Conservation (phyloP, 225 moss, liverwort and hornwort species). For the Marchantia paleacea region DNA sequence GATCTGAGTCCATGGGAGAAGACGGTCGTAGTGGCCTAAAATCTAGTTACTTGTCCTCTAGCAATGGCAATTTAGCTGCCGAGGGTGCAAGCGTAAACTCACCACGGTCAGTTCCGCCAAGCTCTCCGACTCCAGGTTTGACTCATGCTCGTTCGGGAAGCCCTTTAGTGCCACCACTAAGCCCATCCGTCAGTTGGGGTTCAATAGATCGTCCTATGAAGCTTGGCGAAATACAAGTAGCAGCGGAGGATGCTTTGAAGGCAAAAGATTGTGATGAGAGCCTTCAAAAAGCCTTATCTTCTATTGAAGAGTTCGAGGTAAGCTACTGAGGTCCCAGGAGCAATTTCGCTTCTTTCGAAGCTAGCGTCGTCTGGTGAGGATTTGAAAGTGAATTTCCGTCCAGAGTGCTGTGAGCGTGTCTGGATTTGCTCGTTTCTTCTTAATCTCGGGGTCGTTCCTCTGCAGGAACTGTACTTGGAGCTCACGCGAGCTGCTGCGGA, state of each 20-base stretch:
- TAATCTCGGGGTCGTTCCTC: neutral
- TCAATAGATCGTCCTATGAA: conserved; percentile 83
- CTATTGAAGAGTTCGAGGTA: conserved; percentile 84
- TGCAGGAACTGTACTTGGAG: conserved; percentile 86
- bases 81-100: conserved; percentile 45
- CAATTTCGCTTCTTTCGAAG: neutral
- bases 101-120: conserved; percentile 37
- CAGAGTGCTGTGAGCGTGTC: neutral
- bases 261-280: conserved; percentile 62
- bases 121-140: conserved; percentile 29
- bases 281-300: conserved; percentile 76
- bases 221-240: conserved; percentile 87
- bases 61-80: conserved; percentile 65
- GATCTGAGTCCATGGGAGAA: conserved; percentile 40
- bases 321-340: neutral
- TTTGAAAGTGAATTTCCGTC: neutral
- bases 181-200: conserved; percentile 36
- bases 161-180: conserved; percentile 29
- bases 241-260: conserved; percentile 91
- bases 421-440: neutral
- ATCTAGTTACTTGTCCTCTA: conserved; percentile 21
- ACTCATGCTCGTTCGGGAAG: conserved; percentile 36
- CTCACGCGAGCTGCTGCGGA: conserved; percentile 93
- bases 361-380: neutral
- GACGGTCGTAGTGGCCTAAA: conserved; percentile 24